Base-by-base conservation (phyloP, 371 early-diverging fungal species). In the Mortierella sp. region DNA sequence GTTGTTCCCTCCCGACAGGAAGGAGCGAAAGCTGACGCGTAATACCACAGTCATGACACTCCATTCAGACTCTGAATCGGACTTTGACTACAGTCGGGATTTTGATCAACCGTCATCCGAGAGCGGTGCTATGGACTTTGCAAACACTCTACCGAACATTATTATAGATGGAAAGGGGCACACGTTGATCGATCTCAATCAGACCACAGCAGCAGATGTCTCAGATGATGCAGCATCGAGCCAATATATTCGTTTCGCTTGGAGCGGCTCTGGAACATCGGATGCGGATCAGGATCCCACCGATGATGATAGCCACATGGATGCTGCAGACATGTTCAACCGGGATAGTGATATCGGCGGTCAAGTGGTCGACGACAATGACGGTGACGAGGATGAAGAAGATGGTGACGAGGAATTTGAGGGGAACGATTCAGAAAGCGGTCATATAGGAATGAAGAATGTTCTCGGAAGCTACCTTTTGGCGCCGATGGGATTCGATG, bases 401-500 rank as follows among this genome's bases (percentile, higher is more conserved):
- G 57, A 49, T 12, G 50, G 19, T 19, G 57, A 44, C 14, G 37
- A 27, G 19, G 52, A 43, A 8, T 46, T 30, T 21, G 44, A 26
- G 26, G 44, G 21, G 26, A 43, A 15, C 44, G 58, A 14, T 34
- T 54, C 34, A 2, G 34, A 41, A n/a, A 27, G 39, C 14, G n/a
- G 6, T 24, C 24, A 4, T 34, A 12, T 17, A 9, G 37, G 43
- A 24, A 56, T 41, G 31, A 59, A 48, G 24, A 62, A 56, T 34
- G 49, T 44, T 9, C 56, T 70, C 42, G 78, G 64, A 2, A 70
- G 54, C 21, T 70, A 70, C 23, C 56, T 78, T 7, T n/a, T 78
- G 43, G 58, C 70, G n/a, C 78, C 78, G 0, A 78, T 78, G 78
- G 78, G 71, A 2, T 78, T 70, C 39, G 78, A 70, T 37, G 78